phyloP scores from a whole-genome alignment of 2,329 filamentous ascomycete species.

The Trichoderma brevicompactum region DNA sequence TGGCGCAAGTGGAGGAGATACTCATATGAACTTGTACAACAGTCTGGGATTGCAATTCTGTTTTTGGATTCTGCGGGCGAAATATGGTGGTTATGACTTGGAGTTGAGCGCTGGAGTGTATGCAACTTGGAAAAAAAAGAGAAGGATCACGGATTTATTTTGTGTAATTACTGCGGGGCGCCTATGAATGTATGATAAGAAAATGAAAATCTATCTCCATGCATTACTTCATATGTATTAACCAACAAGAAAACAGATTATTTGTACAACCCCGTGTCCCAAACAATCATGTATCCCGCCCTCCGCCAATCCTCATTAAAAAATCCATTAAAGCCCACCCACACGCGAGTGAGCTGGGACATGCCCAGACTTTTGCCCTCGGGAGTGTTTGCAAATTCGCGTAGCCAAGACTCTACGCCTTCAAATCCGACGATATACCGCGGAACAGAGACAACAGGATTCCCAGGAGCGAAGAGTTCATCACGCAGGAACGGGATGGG shows the following conservation, averaged over 20 bases:
- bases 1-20: too few relatives aligned
- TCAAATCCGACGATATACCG: constrained; percentile 66
- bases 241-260: constrained; percentile 7
- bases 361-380: constrained; percentile 47
- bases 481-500: constrained; percentile 57
- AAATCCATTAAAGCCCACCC: constrained; percentile 63
- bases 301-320: constrained; percentile 66
- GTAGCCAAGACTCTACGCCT: constrained; percentile 56
- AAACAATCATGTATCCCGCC: constrained; percentile 61
- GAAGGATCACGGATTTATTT: background rate
- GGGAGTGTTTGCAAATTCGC: constrained; percentile 49
- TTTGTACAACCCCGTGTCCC: constrained; percentile 54
- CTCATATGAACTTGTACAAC: background rate
- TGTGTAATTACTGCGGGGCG: too few relatives aligned
- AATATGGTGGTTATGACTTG: background rate
- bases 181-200: background rate
- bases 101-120: background rate
- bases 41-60: background rate
- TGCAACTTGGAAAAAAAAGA: too few relatives aligned
- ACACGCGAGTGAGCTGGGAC: constrained; percentile 52
- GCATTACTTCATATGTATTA: too few relatives aligned
- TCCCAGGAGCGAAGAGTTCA: constrained; percentile 51
- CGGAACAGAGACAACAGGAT: constrained; percentile 45
- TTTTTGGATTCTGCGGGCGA: background rate
- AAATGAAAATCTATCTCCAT: background rate